Base-by-base conservation (phyloP, 495 filamentous ascomycete genomes). In the Hypoxylon trugodes region DNA sequence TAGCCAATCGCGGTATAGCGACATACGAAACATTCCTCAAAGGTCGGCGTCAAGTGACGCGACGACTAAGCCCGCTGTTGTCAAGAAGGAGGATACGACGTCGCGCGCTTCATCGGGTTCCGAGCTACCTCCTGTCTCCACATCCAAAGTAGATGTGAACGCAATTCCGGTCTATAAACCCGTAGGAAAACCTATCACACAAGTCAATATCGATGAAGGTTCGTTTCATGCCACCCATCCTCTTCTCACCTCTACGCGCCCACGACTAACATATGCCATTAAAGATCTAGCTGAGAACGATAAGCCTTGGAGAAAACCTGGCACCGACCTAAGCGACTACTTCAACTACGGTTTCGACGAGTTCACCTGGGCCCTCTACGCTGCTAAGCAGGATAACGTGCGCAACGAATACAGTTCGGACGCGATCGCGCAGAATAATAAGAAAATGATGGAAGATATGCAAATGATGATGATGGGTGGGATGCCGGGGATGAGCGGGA, bases 291-390 rank as follows among this genome's bases (percentile, higher is more conserved):
- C 89, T 6, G 87, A 89, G 35, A 87, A 90, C 65, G 90, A 92
- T 66, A 97, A 97, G 76, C 95, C 94, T 26, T 98, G 95, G 95
- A 87, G 95, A 22, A 88, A 92, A 57, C 95, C 95, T 6, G 95
- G 95, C n/a, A 89, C 94, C 38, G 95, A 98, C 73, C 84, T 96
- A 36, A 92, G 89, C 21, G 95, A 98, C 74, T 98, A 95, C 75
- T 98, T 98, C 84, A 98, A 98, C 78, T 98, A 98, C 79, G 96
- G 96, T 30, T 98, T 98, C 62, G 95, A 98, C 77, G 95, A 98
- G 75, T 98, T 98, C 73, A 97, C 96, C 12, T 98, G 95, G 95
- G 90, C 93, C 22, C 86, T 91, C 57, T 98, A 98, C 76, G 93
- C 93, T 24, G 76, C 92, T 59, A 96, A 96, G 68, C 96, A 98